Evolutionary conservation across 192 early-diverging fungal species (phyloP).

Genomic region (Coemansia sp.): DNA sequence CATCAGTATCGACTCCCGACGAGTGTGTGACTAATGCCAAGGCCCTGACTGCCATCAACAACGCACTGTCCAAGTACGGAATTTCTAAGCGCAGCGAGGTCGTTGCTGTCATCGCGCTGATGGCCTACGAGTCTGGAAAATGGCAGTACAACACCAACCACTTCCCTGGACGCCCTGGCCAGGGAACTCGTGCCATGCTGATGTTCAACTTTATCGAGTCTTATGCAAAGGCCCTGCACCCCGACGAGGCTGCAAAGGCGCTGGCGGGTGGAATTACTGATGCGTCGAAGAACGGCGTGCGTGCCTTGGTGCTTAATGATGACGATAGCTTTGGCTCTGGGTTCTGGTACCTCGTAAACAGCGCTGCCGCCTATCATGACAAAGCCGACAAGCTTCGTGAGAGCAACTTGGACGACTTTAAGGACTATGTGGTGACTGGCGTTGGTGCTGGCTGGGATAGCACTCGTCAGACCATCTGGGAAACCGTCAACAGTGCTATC

Average conservation of each 20-base stretch:
- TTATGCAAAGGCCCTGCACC: constrained; percentile 39
- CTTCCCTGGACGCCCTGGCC: constrained; percentile 45
- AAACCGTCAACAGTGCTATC: constrained; percentile 31
- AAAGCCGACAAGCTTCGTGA: constrained; percentile 25
- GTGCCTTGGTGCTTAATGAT: constrained; percentile 39
- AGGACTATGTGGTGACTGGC: constrained; percentile 36
- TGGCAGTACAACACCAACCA: constrained; percentile 57
- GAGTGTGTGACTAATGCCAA: constrained; percentile 36
- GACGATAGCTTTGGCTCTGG: constrained; percentile 54
- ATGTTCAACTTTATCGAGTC: constrained; percentile 45
- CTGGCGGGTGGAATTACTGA: constrained; percentile 8
- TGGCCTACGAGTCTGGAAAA: constrained; percentile 47
- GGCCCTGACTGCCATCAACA: constrained; percentile 36
- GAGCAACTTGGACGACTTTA: constrained; percentile 37
- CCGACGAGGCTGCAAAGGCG: neutral
- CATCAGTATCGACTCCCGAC: constrained; percentile 7
- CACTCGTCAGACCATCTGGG: constrained; percentile 20
- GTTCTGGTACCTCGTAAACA: constrained; percentile 45
- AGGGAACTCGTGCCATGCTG: constrained; percentile 54
- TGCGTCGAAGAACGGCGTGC: constrained; percentile 33
- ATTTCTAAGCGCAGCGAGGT: constrained; percentile 32
- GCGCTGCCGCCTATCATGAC: constrained; percentile 29
- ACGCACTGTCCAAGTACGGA: constrained; percentile 40
- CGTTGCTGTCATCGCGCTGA: constrained; percentile 41
- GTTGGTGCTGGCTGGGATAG: constrained; percentile 31